phyloP scores from a whole-genome alignment of 2,329 filamentous ascomycete genomes.

The Aspergillus sergii region DNA sequence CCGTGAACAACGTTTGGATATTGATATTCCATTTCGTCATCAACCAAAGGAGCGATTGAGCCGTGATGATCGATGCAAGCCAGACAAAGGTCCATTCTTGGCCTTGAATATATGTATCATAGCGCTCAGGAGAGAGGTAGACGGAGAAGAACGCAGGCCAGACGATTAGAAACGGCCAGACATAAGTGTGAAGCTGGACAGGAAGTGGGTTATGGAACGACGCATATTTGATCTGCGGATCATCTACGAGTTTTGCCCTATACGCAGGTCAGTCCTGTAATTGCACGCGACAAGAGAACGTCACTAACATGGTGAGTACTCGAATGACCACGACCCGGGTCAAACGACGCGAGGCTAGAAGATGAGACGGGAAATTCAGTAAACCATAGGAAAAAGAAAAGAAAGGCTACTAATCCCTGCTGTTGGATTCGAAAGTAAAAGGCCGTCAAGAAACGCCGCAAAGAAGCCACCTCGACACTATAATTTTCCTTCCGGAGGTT shows the following conservation, averaged over 20 bases:
- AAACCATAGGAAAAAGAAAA: constrained; percentile 28
- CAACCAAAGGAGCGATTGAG: constrained; percentile 88
- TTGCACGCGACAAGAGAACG: constrained; percentile 13
- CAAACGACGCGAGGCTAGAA: constrained; percentile 23
- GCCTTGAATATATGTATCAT: constrained; percentile 88
- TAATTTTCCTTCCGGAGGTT: constrained; percentile 25
- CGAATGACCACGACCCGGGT: constrained; percentile 34
- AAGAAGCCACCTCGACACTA: constrained; percentile 33
- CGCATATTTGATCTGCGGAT: constrained; percentile 82
- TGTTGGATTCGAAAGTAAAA: constrained; percentile 2
- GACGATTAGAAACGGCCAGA: constrained; percentile 88
- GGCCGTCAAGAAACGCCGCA: constrained; percentile 4
- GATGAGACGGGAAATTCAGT: constrained; percentile 14
- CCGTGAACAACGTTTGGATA: constrained; percentile 78
- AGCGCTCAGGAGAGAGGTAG: constrained; percentile 80
- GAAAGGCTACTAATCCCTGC: constrained; percentile 6
- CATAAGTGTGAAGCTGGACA: constrained; percentile 78
- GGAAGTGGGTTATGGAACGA: constrained; percentile 87
- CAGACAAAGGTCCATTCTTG: constrained; percentile 98
- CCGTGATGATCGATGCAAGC: constrained; percentile 81
- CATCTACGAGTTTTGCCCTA: constrained; percentile 86
- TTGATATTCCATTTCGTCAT: constrained; percentile 98
- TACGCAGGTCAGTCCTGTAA: constrained; percentile 16
- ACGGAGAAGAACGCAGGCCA: constrained; percentile 92
- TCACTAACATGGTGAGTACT: constrained; percentile 36